These are phyloP conservation scores for Yarrowia sp. DNA, from an alignment of 805 yeast genomes.

Conservation along the genomic window DNA sequence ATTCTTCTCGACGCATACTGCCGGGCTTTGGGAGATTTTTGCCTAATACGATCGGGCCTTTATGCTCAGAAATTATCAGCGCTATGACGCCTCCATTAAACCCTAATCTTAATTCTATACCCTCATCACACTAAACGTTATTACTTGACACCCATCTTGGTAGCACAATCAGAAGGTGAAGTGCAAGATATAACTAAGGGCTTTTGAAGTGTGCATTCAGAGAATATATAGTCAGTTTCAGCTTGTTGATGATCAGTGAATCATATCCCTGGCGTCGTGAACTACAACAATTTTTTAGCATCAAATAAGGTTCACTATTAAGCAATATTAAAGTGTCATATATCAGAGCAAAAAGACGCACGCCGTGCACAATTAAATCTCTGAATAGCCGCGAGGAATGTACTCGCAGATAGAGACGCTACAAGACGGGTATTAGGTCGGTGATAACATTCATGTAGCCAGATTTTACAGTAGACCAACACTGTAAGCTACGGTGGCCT, in stretches of 20 bases:
- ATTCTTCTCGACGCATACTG: neutral
- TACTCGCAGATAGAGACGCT: neutral
- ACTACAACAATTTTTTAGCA: no score
- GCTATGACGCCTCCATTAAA: conserved; percentile 21
- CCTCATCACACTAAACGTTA: conserved; percentile 14
- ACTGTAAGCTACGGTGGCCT: no score
- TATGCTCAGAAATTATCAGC: neutral
- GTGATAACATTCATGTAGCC: neutral
- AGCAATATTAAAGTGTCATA: conserved; percentile 19
- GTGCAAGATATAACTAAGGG: no score
- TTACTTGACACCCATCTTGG: no score
- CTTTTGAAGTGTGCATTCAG: no score
- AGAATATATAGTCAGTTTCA: no score
- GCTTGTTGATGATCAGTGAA: no score
- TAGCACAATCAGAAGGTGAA: no score
- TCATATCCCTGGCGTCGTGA: no score
- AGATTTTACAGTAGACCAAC: no score
- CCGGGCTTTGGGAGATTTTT: conserved; percentile 25
- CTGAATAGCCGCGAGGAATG: conserved; percentile 28
- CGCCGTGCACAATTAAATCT: conserved; percentile 17
- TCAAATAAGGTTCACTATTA: conserved; percentile 9
- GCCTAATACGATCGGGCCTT: conserved; percentile 5
- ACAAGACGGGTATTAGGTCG: conserved; percentile 14
- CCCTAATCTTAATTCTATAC: neutral
- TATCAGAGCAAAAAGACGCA: conserved; percentile 23